Base-by-base conservation (phyloP, 345 rosid genomes). In the Geranium brycei region DNA sequence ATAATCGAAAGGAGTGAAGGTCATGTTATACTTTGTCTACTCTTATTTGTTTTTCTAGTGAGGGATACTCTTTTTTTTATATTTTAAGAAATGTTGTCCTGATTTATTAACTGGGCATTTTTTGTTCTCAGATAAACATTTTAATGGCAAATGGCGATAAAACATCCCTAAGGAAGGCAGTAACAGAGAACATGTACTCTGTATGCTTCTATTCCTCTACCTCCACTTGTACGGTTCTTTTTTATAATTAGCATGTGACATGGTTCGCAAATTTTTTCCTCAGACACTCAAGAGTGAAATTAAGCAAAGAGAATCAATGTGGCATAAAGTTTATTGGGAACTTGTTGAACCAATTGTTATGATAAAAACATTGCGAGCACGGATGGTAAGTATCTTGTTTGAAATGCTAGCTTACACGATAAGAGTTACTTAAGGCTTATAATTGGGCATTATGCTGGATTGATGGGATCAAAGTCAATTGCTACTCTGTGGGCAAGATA, bases 141-240 rank as follows among this genome's bases (percentile, higher is more conserved):
- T 67, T 80, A 64, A 35, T 90, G 68, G 96, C 91, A 10, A 80
- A 86, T 31, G 91, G 91, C 57, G 91, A 93, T 71, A 90, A 93
- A 83, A 76, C 80, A 73, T 47, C 79, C 3, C 57, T 93, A 74
- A 76, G 97, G 76, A 93, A 88, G 73, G 73, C 75, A 19, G 97
- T 93, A 23, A 83, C 97, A 2, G 99, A 93, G 70, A 82, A 84
- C 59, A 86, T 93, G 96, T 88, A 81, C 72, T 90, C 99, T 64
- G 99, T 93, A 90, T 72, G 91, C 53, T 74, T 73, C 74, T 75
- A 60, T 65, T 66, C 75, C 65, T 63, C 57, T 7, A n/a, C 55
- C 47, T n/a, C 18, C 7, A 2, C 5, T 64, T 18, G 23, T 56
- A 35, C 5, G 15, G 28, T 17, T 64, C 47, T 6, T 57, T 64